Evolutionary conservation across 495 filamentous ascomycete genomes (phyloP).

Genomic region (Tuber brumale): DNA sequence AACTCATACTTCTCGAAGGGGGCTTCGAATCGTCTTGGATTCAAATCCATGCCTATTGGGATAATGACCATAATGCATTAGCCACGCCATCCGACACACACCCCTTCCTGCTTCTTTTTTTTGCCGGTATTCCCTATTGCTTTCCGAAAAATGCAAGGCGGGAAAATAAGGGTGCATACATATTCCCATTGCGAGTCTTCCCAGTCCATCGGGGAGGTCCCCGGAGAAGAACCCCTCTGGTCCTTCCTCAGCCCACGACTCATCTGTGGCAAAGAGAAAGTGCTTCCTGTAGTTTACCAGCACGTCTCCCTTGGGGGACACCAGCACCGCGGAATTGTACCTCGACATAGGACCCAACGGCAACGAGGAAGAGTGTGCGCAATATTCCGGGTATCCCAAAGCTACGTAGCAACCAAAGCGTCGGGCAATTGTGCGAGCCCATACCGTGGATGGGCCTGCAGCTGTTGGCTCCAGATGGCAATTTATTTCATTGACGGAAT

Average conservation of each 20-base stretch:
- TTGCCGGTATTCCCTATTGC: slow-evolving; percentile 19
- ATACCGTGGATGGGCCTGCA: slow-evolving; percentile 65
- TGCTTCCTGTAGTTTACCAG: slow-evolving; percentile 81
- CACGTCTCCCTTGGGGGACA: slow-evolving; percentile 64
- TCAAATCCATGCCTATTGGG: slow-evolving; percentile 59
- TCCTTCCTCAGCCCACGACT: slow-evolving; percentile 82
- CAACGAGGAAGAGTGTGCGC: slow-evolving; percentile 45
- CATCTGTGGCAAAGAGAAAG: slow-evolving; percentile 87
- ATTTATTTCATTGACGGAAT: slow-evolving; percentile 64
- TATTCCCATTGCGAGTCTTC: slow-evolving; percentile 74
- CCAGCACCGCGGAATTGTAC: slow-evolving; percentile 81
- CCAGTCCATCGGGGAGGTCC: slow-evolving; percentile 47
- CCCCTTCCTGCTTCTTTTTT: slow-evolving; percentile 1
- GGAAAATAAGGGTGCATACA: slow-evolving; percentile 53
- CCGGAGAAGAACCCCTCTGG: slow-evolving; percentile 54
- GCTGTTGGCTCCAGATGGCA: slow-evolving; percentile 75
- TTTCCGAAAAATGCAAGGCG: background rate
- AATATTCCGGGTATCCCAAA: slow-evolving; percentile 79
- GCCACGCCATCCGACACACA: slow-evolving; percentile 1
- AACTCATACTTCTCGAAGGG: slow-evolving; percentile 80
- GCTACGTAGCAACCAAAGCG: slow-evolving; percentile 73
- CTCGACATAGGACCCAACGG: slow-evolving; percentile 44
- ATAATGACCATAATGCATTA: slow-evolving; percentile 6
- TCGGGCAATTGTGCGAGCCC: slow-evolving; percentile 69
- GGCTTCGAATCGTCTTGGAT: slow-evolving; percentile 44